Conservation (phyloP, 768 basidiomycete genomes). For the Tephrocybe sp. region DNA sequence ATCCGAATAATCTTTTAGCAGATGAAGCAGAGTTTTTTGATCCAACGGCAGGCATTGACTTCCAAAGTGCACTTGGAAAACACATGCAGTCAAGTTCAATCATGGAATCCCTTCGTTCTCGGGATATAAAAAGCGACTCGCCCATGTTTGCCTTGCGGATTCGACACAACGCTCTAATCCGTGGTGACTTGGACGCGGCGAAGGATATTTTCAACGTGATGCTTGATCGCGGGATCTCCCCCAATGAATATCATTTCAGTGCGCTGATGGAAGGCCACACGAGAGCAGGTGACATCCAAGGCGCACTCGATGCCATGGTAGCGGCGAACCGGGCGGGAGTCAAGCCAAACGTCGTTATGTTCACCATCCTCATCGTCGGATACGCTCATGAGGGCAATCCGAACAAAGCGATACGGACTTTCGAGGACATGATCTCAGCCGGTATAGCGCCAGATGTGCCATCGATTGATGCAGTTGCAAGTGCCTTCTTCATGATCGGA, state of each 20-base stretch:
- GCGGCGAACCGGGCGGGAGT: constrained; percentile 48
- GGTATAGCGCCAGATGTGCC: constrained; percentile 69
- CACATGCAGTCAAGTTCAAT: constrained; percentile 35
- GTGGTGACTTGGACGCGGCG: constrained; percentile 48
- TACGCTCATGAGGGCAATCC: constrained; percentile 61
- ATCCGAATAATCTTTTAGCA: constrained; percentile 20
- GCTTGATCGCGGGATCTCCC: constrained; percentile 65
- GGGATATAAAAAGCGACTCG: constrained; percentile 52
- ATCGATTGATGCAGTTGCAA: constrained; percentile 66
- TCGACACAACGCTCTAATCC: constrained; percentile 53
- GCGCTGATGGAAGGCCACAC: constrained; percentile 78
- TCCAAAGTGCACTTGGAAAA: constrained; percentile 28
- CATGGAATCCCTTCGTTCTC: constrained; percentile 42
- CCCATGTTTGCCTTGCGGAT: constrained; percentile 62
- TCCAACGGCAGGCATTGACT: constrained; percentile 44
- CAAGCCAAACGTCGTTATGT: constrained; percentile 62
- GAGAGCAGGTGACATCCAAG: constrained; percentile 52
- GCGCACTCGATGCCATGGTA: constrained; percentile 54
- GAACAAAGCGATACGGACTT: constrained; percentile 47
- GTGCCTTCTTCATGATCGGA: constrained; percentile 62
- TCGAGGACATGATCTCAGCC: constrained; percentile 58
- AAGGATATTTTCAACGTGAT: constrained; percentile 54
- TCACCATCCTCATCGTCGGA: constrained; percentile 74
- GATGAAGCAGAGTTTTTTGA: constrained; percentile 35
- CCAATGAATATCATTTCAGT: constrained; percentile 69